Conservation (phyloP, 2,329 filamentous ascomycete species). For the Fusarium irregulare region DNA sequence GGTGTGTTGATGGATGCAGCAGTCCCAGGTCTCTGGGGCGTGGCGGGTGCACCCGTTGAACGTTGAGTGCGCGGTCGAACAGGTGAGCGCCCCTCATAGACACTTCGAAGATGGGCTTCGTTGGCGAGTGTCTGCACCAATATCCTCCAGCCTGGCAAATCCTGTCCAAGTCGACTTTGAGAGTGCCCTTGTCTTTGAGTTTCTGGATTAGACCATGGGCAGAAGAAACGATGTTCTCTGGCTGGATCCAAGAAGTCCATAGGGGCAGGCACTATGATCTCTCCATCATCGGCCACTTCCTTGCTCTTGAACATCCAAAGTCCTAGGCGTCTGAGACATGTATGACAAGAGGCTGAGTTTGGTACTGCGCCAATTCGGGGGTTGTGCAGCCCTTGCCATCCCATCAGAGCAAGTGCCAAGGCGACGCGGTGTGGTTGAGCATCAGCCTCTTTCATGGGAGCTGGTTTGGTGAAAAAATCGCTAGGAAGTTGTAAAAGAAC, state of each 20-base stretch:
- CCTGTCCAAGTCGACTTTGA: slow-evolving; percentile 50
- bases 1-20: slow-evolving; percentile 30
- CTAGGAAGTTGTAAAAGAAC: slow-evolving; percentile 62
- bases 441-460: slow-evolving; percentile 47
- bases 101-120: slow-evolving; percentile 63
- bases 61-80: slow-evolving; percentile 24
- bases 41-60: slow-evolving; percentile 34
- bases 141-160: slow-evolving; percentile 66
- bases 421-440: slow-evolving; percentile 68
- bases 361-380: slow-evolving; percentile 68
- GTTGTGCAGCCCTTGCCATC: slow-evolving; percentile 77
- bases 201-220: slow-evolving; percentile 77
- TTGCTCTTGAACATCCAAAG: slow-evolving; percentile 94
- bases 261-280: slow-evolving; percentile 67
- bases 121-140: slow-evolving; percentile 67
- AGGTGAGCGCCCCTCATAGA: slow-evolving; percentile 49
- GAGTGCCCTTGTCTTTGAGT: slow-evolving; percentile 64
- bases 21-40: slow-evolving; percentile 36
- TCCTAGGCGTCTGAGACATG: slow-evolving; percentile 88
- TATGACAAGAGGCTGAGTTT: slow-evolving; percentile 82
- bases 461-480: slow-evolving; percentile 64
- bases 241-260: slow-evolving; percentile 76
- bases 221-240: slow-evolving; percentile 83
- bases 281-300: slow-evolving; percentile 66
- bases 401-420: slow-evolving; percentile 75